Evolutionary conservation across 768 basidiomycete species (phyloP).

Genomic region (Psilocybe cubensis): DNA sequence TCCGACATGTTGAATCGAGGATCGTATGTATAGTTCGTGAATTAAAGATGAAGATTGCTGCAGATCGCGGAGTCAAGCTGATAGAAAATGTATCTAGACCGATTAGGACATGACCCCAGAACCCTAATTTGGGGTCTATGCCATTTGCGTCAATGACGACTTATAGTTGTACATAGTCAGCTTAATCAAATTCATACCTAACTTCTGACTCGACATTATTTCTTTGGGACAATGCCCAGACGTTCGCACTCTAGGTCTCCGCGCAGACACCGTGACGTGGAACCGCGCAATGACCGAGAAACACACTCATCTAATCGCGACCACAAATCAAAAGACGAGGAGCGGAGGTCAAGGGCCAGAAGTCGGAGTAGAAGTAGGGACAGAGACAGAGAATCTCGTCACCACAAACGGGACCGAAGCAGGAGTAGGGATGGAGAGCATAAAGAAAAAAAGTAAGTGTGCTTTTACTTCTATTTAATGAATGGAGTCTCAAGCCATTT

Average conservation of each 20-base stretch:
- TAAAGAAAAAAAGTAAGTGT: slow-evolving; percentile 50
- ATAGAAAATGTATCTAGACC: slow-evolving; percentile 23
- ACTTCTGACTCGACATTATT: background rate
- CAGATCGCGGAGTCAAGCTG: slow-evolving; percentile 23
- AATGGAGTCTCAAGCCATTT: slow-evolving; percentile 12
- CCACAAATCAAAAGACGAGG: slow-evolving; percentile 30
- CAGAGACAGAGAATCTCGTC: slow-evolving; percentile 20
- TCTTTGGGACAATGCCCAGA: slow-evolving; percentile 52
- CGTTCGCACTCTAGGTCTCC: slow-evolving; percentile 59
- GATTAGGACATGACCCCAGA: slow-evolving; percentile 22
- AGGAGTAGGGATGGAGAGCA: slow-evolving; percentile 39
- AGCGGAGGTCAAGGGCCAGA: slow-evolving; percentile 27
- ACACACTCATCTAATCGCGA: slow-evolving; percentile 38
- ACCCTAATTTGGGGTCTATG: slow-evolving; percentile 14
- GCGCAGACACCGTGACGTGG: slow-evolving; percentile 41
- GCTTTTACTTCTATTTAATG: background rate
- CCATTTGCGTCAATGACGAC: background rate
- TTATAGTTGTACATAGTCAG: too few relatives aligned
- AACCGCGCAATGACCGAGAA: slow-evolving; percentile 37
- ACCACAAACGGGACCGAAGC: slow-evolving; percentile 22
- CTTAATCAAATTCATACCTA: background rate
- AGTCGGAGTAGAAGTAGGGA: slow-evolving; percentile 34
- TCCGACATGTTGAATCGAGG: slow-evolving; percentile 53
- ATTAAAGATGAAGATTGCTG: slow-evolving; percentile 29
- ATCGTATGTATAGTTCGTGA: slow-evolving; percentile 16